phyloP scores from a whole-genome alignment of 305 asterid species.

The Fraxinus velutina region DNA sequence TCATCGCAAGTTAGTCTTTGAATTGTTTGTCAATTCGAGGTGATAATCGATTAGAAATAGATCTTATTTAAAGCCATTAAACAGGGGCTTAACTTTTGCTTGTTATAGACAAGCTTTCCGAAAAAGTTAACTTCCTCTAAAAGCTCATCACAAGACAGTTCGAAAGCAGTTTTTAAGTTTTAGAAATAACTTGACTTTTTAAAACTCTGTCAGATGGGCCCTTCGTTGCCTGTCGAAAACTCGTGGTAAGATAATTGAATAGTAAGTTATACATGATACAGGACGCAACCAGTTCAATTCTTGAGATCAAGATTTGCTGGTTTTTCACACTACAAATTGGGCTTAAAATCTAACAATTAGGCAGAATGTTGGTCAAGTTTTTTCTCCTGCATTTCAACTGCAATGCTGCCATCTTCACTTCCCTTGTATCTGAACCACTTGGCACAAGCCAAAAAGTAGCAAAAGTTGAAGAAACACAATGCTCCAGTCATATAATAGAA shows the following conservation, averaged over 20 bases:
- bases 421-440: slow-evolving; percentile 47
- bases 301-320: neutral
- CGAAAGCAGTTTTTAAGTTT: neutral
- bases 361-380: slow-evolving; percentile 35
- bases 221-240: neutral
- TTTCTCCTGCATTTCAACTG: slow-evolving; percentile 38
- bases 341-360: slow-evolving; percentile 21
- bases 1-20: neutral
- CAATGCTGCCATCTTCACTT: slow-evolving; percentile 1
- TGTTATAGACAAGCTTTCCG: neutral
- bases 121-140: neutral
- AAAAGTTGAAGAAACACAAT: slow-evolving; percentile 38
- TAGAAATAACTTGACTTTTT: neutral
- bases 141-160: neutral
- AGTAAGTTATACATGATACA: neutral
- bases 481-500: slow-evolving; percentile 42
- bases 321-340: neutral
- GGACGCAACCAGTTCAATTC: neutral
- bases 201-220: neutral
- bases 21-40: neutral
- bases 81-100: neutral
- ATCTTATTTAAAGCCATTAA: neutral
- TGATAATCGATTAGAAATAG: neutral
- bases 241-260: neutral
- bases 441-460: slow-evolving; percentile 44